phyloP scores from a whole-genome alignment of 805 yeast species.

The Monosporozyma yasuniensis region DNA sequence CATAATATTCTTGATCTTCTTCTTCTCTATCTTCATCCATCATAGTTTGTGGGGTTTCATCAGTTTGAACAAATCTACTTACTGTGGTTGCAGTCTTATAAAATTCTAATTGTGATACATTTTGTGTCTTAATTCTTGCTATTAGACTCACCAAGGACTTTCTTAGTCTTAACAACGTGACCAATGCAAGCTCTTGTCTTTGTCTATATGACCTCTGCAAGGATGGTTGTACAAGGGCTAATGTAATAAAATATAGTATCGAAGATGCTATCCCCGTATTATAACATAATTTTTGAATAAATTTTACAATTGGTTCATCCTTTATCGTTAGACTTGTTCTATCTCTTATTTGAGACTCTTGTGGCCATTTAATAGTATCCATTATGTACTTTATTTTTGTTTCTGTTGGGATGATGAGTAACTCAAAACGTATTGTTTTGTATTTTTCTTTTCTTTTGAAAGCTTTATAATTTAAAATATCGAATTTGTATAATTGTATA shows the following conservation, averaged over 20 bases:
- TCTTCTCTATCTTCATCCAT: constrained; percentile 9
- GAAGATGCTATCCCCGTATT: constrained; percentile 22
- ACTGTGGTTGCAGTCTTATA: constrained; percentile 31
- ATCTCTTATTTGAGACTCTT: constrained; percentile 14
- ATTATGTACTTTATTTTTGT: background rate
- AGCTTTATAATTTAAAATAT: background rate
- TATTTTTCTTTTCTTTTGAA: background rate
- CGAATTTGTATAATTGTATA: background rate
- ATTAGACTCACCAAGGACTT: constrained; percentile 21
- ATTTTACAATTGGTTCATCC: constrained; percentile 15
- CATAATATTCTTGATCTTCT: background rate
- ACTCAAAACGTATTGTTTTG: too few species aligned
- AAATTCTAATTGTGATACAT: constrained; percentile 36
- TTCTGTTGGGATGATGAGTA: background rate
- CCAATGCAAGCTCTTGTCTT: constrained; percentile 29
- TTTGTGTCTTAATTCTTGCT: constrained; percentile 26
- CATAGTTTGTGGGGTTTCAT: constrained; percentile 11
- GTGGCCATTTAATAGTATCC: constrained; percentile 14
- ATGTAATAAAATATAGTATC: constrained; percentile 13
- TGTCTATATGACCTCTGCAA: constrained; percentile 33
- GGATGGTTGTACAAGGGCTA: constrained; percentile 33
- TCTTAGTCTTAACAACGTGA: constrained; percentile 25
- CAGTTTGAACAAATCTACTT: constrained; percentile 25
- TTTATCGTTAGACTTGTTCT: background rate
- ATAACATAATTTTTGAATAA: constrained; percentile 24